Base-by-base conservation (phyloP, 169 alveolate species). In the Hammondia hammondi region DNA sequence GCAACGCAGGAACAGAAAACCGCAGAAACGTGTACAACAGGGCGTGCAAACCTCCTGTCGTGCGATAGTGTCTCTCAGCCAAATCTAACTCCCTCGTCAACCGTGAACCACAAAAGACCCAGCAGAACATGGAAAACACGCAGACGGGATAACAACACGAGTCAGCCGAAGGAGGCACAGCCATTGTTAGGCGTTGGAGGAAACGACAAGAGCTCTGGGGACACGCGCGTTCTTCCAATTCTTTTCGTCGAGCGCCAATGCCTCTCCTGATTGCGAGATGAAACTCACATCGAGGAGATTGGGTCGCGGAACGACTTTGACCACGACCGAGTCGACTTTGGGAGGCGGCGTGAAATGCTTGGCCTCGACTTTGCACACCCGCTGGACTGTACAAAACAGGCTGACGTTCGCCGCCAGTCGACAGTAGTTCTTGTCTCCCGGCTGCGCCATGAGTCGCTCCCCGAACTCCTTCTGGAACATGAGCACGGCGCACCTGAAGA, bases 341-440 rank as follows among this genome's bases (percentile, higher is more conserved):
- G 99, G 99, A 72, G 99, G 99, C 27, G 99, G 99, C 92, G 98
- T 99, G 97, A 99, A 99, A 95, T 99, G 98, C 85, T 99, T 99
- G 96, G 99, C 98, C 37, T 99, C 97, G 14, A 99, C 99, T 96
- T 99, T 99, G 96, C 99, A 98, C 48, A 98, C 98, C 45, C 99
- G 96, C 27, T 97, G 90, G 32, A 98, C 99, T 90, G 97, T 97
- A 87, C 98, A 98, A 96, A 95, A 99, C 90, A 97, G 82, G 12
- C 94, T 45, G 45, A 84, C 93, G 48, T 99, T 99, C 37, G 98
- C 99, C 48, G 99, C 98, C 94, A 99, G 97, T 89, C 99, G 97
- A 88, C 99, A 99, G 95, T 99, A 99, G 94, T 98, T 97, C 89
- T 98, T 99, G 89, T 98, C 99, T 71, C 97, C 99, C 96, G 97